Evolutionary conservation across 129 eudicot genomes (phyloP), one percentile per base, ranked within the genome.

Genomic region (Chrysanthemum makinoi): DNA sequence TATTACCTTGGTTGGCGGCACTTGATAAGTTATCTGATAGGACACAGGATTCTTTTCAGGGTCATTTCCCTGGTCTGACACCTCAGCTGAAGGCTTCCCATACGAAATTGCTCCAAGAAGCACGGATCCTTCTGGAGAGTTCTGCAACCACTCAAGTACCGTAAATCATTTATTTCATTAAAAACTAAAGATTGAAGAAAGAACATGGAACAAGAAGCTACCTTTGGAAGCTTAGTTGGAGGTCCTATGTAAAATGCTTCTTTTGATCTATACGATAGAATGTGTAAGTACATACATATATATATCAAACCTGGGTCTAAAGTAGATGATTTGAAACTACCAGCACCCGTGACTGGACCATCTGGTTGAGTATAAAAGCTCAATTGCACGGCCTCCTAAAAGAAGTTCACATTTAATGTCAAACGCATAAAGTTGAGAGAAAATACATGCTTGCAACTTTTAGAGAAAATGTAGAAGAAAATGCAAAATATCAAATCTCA

Each of bases 201-300:
- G 46, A 60, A 15, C 24, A 52, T 19, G 0, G 11, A 62, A 22
- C 33, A 75, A 77, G 17, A 22, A 53, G 58, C 79, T 73, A 95
- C 99, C 99, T 95, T 95, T n/a, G 99, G 97, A 44, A 90, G 86
- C 80, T 84, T 90, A 28, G 86, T 26, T 44, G 97, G 99, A 74
- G 96, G 96, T 56, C 88, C 96, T 60, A 95, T 84, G 76, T 95
- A 95, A 80, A 95, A 95, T 50, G 97, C 97, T 88, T 88, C 97
- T 85, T 84, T 90, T 58, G 72, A 62, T 65, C 99, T 95, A 72
- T 65, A 78, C 81, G 64, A 71, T 46, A 59, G 56, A 44, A 54
- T 20, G 64, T 12, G 46, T 3, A 66, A 44, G 43, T 73, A n/a
- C 56, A 80, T 55, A 71, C 10, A 58, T 64, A 46, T 51, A 60